Evolutionary conservation across 352 stramenopile genomes (phyloP), one percentile per base, ranked within the genome.

Genomic region (Phytophthora tentaculata): DNA sequence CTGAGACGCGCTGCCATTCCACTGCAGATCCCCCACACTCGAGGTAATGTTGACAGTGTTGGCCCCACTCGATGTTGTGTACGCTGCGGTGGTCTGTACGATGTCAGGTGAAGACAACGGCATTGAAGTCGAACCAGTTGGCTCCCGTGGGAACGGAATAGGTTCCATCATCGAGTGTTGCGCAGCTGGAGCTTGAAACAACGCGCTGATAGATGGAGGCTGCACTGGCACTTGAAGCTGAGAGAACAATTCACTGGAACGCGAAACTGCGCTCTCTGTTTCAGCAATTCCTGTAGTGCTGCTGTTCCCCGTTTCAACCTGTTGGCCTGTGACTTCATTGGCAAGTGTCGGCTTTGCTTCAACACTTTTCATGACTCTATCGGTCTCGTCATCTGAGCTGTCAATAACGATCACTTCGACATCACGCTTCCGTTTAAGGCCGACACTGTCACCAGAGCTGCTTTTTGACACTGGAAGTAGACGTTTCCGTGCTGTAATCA

Each of bases 321-420:
- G 35, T 41, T 50, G 32, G 19, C 32, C 24, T 2, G 29, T 23
- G 47, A 6, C 37, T 61, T 23, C 39, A 44, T 63, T 57, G 23
- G 49, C 5, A 47, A 26, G 19, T 24, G 23, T 44, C 56, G 35
- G 17, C 20, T 32, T 41, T n/a, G 1, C 48, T 29, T 29, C 37
- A 7, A 8, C 35, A 9, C 9, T n/a, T 5, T 56, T 64, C 13
- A 20, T 55, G 28, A 20, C 10, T 49, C 26, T 16, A 41, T 59
- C 43, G 8, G 24, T 26, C 14, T 66, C 41, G 2, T 79, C 74
- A 4, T 81, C 35, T 17, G 35, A 43, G 14, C 35, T 76, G 48
- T 90, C 80, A 41, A 93, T 80, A 28, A 76, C 73, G 26, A 93
- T 91, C 26, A 90, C 69, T 57, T 93, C 84, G 24, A 76, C 44